These are phyloP conservation scores for Fennellomyces sp. DNA, from an alignment of 371 early-diverging fungal genomes.

Conservation along the genomic window DNA sequence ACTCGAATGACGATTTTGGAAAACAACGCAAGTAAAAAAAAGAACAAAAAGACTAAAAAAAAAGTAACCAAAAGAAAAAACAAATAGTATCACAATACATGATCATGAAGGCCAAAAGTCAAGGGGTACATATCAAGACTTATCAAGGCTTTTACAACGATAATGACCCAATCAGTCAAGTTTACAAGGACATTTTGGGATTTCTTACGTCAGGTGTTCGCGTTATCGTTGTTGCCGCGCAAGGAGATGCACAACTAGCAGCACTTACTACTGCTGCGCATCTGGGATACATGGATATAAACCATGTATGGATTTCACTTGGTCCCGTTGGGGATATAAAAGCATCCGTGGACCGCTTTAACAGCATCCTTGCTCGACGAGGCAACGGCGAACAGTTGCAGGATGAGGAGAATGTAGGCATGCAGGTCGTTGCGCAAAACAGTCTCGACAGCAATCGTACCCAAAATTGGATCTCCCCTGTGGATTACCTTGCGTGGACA, in stretches of 20 bases:
- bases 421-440: conserved; percentile 1
- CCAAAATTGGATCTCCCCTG: conserved; percentile 16
- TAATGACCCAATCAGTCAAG: conserved; percentile 16
- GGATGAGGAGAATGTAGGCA: not conserved
- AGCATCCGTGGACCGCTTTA: conserved; percentile 25
- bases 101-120: conserved; percentile 36
- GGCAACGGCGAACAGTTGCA: not conserved
- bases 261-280: conserved; percentile 40
- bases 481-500: conserved; percentile 33
- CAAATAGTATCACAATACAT: conserved; percentile 57
- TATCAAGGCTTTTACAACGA: conserved; percentile 50
- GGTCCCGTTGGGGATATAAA: conserved; percentile 18
- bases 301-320: conserved; percentile 36
- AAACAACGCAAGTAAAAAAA: conserved; percentile 46
- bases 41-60: too few relatives aligned
- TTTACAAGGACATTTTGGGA: conserved; percentile 20
- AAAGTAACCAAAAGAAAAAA: too few relatives aligned
- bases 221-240: conserved; percentile 53
- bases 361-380: conserved; percentile 19
- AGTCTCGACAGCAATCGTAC: not conserved
- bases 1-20: conserved; percentile 56
- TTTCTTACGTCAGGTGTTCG: conserved; percentile 45
- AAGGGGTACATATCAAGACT: conserved; percentile 43
- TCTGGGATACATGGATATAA: conserved; percentile 36
- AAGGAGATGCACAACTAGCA: conserved; percentile 40